phyloP scores from a whole-genome alignment of 2,329 filamentous ascomycete genomes.

The Talaromyces pinophilus region DNA sequence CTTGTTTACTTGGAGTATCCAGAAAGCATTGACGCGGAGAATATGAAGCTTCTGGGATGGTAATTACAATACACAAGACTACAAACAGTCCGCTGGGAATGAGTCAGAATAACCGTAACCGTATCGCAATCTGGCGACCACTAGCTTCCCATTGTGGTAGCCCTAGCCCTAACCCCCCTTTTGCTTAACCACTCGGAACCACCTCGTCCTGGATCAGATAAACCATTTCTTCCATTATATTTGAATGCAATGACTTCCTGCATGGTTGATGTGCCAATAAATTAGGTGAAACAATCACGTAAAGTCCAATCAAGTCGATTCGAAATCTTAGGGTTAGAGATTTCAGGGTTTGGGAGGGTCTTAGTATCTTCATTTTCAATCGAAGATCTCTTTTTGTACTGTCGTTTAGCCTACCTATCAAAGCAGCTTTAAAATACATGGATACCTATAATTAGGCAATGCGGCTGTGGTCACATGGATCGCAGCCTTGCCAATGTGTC shows the following conservation, averaged over 20 bases:
- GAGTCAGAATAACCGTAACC: neutral
- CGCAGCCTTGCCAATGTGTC: neutral
- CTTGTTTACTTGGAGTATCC: neutral
- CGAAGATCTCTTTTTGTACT: too few relatives aligned
- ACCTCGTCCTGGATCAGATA: neutral
- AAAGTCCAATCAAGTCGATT: neutral
- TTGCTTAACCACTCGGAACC: neutral
- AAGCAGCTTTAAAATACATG: neutral
- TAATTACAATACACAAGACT: constrained; percentile 5
- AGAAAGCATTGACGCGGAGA: neutral
- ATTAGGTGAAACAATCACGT: neutral
- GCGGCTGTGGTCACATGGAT: neutral
- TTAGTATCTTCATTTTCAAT: neutral
- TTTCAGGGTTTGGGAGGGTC: neutral
- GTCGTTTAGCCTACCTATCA: too few relatives aligned
- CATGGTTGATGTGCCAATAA: neutral
- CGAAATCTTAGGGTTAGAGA: neutral
- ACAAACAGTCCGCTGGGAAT: too few relatives aligned
- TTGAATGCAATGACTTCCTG: neutral
- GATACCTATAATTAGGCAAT: neutral
- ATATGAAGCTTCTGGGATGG: constrained; percentile 7
- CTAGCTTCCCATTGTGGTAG: neutral
- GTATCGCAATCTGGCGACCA: neutral
- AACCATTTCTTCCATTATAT: neutral
- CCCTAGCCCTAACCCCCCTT: neutral